Evolutionary conservation across 768 basidiomycete genomes (phyloP), one percentile per base, ranked within the genome.

Genomic region (Lentinula detonsa): DNA sequence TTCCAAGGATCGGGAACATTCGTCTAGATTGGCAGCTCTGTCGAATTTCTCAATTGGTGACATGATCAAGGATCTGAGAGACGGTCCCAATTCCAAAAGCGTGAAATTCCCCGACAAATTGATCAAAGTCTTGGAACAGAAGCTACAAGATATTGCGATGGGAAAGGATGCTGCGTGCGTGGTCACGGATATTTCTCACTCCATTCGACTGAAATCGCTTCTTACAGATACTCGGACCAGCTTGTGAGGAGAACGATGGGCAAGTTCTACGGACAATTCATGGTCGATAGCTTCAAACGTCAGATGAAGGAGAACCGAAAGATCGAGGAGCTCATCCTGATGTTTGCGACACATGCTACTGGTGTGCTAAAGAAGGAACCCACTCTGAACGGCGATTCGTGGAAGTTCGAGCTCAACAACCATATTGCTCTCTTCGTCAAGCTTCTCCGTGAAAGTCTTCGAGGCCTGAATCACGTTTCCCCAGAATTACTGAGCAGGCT

Each of bases 231-330:
- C 73, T 88, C 90, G 11, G 95, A 97, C 70, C 93, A 94, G 68
- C 78, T 94, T 35, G 87, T 95, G 16, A 85, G 96, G 34, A 82
- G 93, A 60, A 93, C 92, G 1, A 90, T 96, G 81, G 95, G 88
- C 60, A 88, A 90, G 37, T 98, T 98, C 73, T 98, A 95, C 71
- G 89, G 88, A 11, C 91, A 93, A 63, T 93, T 91, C 72, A 86
- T 88, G 72, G 86, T 91, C 61, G 90, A 93, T 31, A 81, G 79
- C 42, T 96, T 97, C 78, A 86, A 90, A 61, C 82, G 85, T 39
- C 91, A 95, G 67, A 90, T 98, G 85, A 93, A 93, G 73, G 95
- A 98, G 72, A 95, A 93, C 71, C 84, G 97, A 50, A 97, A 96
- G 76, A 92, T 98, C 42, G 97, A 99, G 75, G 95, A 98, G 64